Base-by-base conservation (phyloP, 371 early-diverging fungal genomes). In the Aphelidium insulamus region DNA sequence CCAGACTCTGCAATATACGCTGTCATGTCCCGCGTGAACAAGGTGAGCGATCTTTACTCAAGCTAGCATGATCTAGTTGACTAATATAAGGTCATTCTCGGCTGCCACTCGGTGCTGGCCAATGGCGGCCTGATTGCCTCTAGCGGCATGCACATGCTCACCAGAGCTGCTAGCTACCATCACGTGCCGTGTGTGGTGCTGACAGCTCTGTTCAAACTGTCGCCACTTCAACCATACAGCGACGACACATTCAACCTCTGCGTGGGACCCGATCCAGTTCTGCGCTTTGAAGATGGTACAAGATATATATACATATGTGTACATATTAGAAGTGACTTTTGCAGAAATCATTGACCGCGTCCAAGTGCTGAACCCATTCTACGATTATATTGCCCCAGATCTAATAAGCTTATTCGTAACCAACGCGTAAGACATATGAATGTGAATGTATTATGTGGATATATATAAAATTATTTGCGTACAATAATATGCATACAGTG, bases 1-100 rank as follows among this genome's bases (percentile, higher is more conserved):
- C 66, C 84, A 3, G 92, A 91, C 43, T 69, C 86, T 5, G 87
- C 91, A 1, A 72, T 86, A 10, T 88, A 84, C 67, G 91, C 91
- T 3, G 72, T 87, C 36, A 91, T 94, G 91, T 77, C 91, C 30
- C 71, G 90, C 31, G 88, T 91, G 14, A 86, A 90, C 66, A 94
- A 90, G 30, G n/a, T n/a, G n/a, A n/a, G n/a, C n/a, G n/a, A n/a
- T n/a, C n/a, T n/a, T n/a, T n/a, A n/a, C n/a, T n/a, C n/a, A n/a
- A n/a, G n/a, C n/a, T n/a, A n/a, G n/a, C n/a, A n/a, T n/a, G n/a
- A n/a, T n/a, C n/a, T n/a, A n/a, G n/a, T n/a, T n/a, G n/a, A n/a
- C n/a, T n/a, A n/a, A n/a, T n/a, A n/a, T n/a, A n/a, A n/a, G 54
- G 90, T 94, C 19, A 84, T 94, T 18, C 48, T 94, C 28, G 90